phyloP scores from a whole-genome alignment of 495 filamentous ascomycete species.

The Penicillium argentinense region DNA sequence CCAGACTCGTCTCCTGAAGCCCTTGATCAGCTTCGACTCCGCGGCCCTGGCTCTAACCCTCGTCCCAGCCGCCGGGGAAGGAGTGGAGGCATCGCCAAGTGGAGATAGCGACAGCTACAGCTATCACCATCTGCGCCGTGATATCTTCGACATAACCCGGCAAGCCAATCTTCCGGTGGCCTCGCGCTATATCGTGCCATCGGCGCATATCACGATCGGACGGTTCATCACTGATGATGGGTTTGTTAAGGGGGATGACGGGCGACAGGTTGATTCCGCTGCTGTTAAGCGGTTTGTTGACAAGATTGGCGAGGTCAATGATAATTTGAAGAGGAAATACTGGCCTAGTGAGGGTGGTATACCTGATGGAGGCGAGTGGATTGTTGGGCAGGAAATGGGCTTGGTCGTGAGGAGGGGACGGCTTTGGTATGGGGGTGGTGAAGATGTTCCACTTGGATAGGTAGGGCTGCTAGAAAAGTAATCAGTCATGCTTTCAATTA shows the following conservation, averaged over 20 bases:
- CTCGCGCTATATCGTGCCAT: conserved; percentile 77
- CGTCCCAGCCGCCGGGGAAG: conserved; percentile 66
- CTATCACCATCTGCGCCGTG: conserved; percentile 81
- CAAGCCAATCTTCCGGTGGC: conserved; percentile 57
- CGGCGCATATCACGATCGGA: conserved; percentile 78
- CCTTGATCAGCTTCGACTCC: conserved; percentile 74
- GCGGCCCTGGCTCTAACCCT: conserved; percentile 79
- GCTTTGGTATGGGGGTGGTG: conserved; percentile 80
- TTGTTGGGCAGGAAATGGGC: conserved; percentile 68
- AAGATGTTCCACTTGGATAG: conserved; percentile 28
- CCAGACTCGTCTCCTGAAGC: conserved; percentile 69
- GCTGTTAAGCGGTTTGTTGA: conserved; percentile 59
- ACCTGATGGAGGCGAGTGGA: conserved; percentile 58
- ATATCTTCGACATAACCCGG: conserved; percentile 60
- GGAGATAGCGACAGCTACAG: conserved; percentile 57
- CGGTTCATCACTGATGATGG: conserved; percentile 64
- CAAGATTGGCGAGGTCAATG: conserved; percentile 71
- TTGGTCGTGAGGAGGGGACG: conserved; percentile 64
- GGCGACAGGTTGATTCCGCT: conserved; percentile 31
- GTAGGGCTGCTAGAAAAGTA: too few relatives aligned
- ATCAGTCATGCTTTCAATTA: too few relatives aligned
- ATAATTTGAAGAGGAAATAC: conserved; percentile 60
- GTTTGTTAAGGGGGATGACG: conserved; percentile 36
- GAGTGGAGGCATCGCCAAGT: not conserved
- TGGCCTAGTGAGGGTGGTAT: conserved; percentile 54